Evolutionary conservation across 441 rosid genomes (phyloP), one percentile per base, ranked within the genome.

Genomic region (Metrosideros polymorpha): DNA sequence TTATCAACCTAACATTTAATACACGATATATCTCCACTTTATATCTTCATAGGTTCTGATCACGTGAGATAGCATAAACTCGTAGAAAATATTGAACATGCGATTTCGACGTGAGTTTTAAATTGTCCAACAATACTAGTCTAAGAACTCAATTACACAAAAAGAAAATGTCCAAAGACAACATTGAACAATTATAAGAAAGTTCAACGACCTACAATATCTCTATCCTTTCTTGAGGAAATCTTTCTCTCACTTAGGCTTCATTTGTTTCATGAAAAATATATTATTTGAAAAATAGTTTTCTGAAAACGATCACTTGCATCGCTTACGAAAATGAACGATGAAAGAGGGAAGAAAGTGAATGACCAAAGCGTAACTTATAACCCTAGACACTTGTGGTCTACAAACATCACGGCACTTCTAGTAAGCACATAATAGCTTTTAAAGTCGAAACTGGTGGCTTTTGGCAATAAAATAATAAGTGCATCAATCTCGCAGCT

Each of bases 181-280:
- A 30, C 24, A 18, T 66, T 19, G 47, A 66, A 35, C 27, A 1
- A 63, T 32, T 71, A 42, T 35, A 71, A 39, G 14, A 39, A 71
- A 39, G 2, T 39, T 22, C 3, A 3, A 71, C 10, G n/a, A 71
- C 22, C 27, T 71, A 19, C 13, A 39, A 10, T 22, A 10, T 39
- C 1, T 83, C 19, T 53, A 35, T 53, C 42, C 22, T 83, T 42
- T 83, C 2, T 12, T 8, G 35, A n/a, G 39, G 39, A n/a, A 50
- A 29, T 24, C 4, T 45, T 79, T 43, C 32, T 51, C 57, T 52
- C 9, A 50, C 29, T 32, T 42, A 22, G 3, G 8, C 12, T 42
- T 2, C 0, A 0, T 47, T 27, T 82, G 5, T 4, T 82, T 27
- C 0, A 2, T 0, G 1, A 0, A 71, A 71, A 71, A 71, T 22